Evolutionary conservation across 2,329 filamentous ascomycete genomes (phyloP).

Genomic region (Byssoonygena ceratinophila): DNA sequence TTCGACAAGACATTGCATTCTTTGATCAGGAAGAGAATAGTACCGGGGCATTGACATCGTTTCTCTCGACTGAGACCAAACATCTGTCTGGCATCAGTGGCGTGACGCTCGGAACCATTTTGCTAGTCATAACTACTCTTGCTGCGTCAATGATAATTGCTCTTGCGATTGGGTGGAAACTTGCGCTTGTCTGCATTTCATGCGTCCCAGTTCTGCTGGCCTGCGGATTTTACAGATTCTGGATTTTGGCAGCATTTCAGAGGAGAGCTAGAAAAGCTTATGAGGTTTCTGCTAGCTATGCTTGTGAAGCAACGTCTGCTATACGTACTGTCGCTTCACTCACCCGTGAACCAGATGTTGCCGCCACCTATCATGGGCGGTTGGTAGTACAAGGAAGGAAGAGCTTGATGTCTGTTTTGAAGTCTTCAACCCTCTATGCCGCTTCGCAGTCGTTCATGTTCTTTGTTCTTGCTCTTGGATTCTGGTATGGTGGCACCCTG

Average conservation of each 20-base stretch:
- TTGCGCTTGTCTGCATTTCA: constrained; percentile 70
- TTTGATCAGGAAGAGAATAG: constrained; percentile 87
- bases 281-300: constrained; percentile 69
- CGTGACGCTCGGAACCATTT: constrained; percentile 72
- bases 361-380: constrained; percentile 56
- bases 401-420: constrained; percentile 62
- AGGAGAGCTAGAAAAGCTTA: constrained; percentile 69
- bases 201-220: constrained; percentile 66
- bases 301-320: constrained; percentile 84
- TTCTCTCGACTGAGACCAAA: constrained; percentile 80
- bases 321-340: constrained; percentile 89
- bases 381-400: constrained; percentile 56
- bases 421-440: constrained; percentile 70
- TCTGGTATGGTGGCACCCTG: constrained; percentile 80
- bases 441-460: constrained; percentile 75
- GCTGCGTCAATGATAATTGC: constrained; percentile 60
- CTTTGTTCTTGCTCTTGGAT: constrained; percentile 72
- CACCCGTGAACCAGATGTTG: constrained; percentile 74
- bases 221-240: constrained; percentile 83
- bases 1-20: constrained; percentile 85
- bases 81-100: constrained; percentile 81
- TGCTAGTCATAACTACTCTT: constrained; percentile 71
- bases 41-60: constrained; percentile 75
- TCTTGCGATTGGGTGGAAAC: constrained; percentile 74
- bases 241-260: constrained; percentile 69